Evolutionary conservation across 225 moss, liverwort and hornwort genomes (phyloP), one percentile per base, ranked within the genome.

Genomic region (Physcomitrium patens): DNA sequence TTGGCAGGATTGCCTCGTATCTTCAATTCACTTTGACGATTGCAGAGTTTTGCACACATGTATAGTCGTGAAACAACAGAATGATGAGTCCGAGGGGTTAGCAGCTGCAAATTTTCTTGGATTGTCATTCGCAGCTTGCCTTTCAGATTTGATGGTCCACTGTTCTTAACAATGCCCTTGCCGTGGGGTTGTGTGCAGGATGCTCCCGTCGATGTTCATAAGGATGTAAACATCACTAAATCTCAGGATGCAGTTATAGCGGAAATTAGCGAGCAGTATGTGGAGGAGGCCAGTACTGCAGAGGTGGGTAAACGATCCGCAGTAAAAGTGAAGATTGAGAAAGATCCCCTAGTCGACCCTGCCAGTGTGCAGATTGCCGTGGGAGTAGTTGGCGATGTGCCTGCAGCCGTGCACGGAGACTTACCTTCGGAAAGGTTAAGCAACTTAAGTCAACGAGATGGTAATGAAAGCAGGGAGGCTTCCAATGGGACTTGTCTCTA

Each of bases 391-490:
- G 74, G 77, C 55, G 80, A 78, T 20, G 58, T 48, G 50, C n/a
- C 26, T 73, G 60, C 48, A 68, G 28, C 68, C 16, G 57, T 27
- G 41, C 75, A 64, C 75, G 71, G 53, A 71, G 76, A 51, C 58
- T 27, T 70, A 8, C 51, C 77, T 17, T 63, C 77, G 66, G 76
- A 71, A 27, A 56, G 28, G 44, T 63, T 71, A 42, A 70, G 75
- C 51, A 72, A 20, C 74, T 31, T 80, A 59, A 74, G 65, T 11
- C 82, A 87, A 23, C 77, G 79, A 71, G 82, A 60, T 51, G 79
- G 73, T 9, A 74, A 73, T 67, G 88, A 50, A 70, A 73, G 52
- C 50, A 78, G 48, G 70, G 80, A 67, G 65, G 69, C 71, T 65
- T 76, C 78, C 23, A 67, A 80, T 54, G 57, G 72, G 27, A 79